Evolutionary conservation across 2,329 filamentous ascomycete species (phyloP).

Genomic region (Aciculosporium take): DNA sequence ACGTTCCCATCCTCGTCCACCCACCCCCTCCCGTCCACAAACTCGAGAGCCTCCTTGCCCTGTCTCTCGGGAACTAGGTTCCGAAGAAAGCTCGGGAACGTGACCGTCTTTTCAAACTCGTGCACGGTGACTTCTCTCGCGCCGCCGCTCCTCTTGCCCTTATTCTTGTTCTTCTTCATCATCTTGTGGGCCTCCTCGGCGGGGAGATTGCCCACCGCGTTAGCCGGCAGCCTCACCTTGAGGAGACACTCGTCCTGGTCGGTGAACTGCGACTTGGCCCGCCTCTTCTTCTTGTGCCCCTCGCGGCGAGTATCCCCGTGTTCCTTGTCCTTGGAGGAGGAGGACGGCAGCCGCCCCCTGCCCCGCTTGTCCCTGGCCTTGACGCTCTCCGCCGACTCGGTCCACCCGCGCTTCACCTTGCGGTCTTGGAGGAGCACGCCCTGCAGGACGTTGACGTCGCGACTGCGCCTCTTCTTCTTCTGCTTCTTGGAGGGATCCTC

Average conservation of each 20-base stretch:
- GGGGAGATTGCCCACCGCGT: constrained; percentile 26
- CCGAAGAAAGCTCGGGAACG: constrained; percentile 71
- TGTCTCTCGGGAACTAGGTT: constrained; percentile 17
- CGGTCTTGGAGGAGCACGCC: constrained; percentile 63
- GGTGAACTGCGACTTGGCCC: constrained; percentile 63
- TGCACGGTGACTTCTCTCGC: constrained; percentile 54
- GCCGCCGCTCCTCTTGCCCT: constrained; percentile 13
- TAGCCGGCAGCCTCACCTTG: constrained; percentile 55
- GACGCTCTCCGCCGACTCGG: constrained; percentile 46
- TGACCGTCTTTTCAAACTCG: constrained; percentile 77
- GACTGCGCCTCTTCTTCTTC: constrained; percentile 35
- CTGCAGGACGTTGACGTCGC: constrained; percentile 34
- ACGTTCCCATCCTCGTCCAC: constrained; percentile 65
- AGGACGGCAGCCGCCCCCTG: constrained; percentile 28
- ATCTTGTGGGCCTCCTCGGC: constrained; percentile 34
- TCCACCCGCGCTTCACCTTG: constrained; percentile 83
- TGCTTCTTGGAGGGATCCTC: too few species aligned
- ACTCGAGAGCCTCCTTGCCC: constrained; percentile 38
- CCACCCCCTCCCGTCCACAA: constrained; percentile 79
- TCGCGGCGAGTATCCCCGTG: constrained; percentile 33
- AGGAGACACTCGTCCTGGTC: constrained; percentile 72
- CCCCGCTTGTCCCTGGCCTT: constrained; percentile 34
- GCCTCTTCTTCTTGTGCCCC: constrained; percentile 35
- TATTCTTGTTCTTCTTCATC: constrained; percentile 36
- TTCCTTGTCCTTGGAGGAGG: constrained; percentile 31